Evolutionary conservation across 441 rosid species (phyloP).

Genomic region (Gossypium trilobum): DNA sequence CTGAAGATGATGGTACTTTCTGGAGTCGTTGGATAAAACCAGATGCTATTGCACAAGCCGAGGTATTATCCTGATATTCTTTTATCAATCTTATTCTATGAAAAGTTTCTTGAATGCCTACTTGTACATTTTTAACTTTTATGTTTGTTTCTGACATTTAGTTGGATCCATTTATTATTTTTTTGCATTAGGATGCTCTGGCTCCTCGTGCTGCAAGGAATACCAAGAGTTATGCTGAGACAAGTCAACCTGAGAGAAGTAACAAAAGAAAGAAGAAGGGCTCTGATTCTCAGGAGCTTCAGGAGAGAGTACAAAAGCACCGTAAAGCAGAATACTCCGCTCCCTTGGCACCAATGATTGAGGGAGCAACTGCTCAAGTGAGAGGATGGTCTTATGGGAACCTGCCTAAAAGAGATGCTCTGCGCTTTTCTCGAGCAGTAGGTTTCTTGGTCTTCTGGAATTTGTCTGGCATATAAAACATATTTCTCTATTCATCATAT

Average conservation of each 20-base stretch:
- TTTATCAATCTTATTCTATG: slow-evolving; percentile 16
- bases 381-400: slow-evolving; percentile 97
- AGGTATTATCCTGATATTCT: slow-evolving; percentile 35
- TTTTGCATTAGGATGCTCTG: slow-evolving; percentile 59
- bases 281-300: slow-evolving; percentile 54
- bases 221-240: slow-evolving; percentile 85
- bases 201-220: slow-evolving; percentile 95
- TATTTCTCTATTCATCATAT: neutral
- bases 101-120: slow-evolving; percentile 9
- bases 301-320: slow-evolving; percentile 64
- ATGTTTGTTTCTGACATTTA: neutral
- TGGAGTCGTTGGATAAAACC: slow-evolving; percentile 99
- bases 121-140: neutral
- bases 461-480: neutral
- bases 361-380: slow-evolving; percentile 90
- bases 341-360: slow-evolving; percentile 61
- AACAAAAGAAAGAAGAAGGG: slow-evolving; percentile 84
- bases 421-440: slow-evolving; percentile 88
- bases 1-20: slow-evolving; percentile 93
- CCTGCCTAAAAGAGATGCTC: slow-evolving; percentile 94
- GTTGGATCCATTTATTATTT: slow-evolving; percentile 12
- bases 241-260: slow-evolving; percentile 50
- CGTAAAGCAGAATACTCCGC: slow-evolving; percentile 65
- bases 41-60: slow-evolving; percentile 75
- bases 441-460: slow-evolving; percentile 15